These are phyloP conservation scores for Musa balbisiana DNA, from an alignment of 202 grass and related monocot species.

Conservation along the genomic window DNA sequence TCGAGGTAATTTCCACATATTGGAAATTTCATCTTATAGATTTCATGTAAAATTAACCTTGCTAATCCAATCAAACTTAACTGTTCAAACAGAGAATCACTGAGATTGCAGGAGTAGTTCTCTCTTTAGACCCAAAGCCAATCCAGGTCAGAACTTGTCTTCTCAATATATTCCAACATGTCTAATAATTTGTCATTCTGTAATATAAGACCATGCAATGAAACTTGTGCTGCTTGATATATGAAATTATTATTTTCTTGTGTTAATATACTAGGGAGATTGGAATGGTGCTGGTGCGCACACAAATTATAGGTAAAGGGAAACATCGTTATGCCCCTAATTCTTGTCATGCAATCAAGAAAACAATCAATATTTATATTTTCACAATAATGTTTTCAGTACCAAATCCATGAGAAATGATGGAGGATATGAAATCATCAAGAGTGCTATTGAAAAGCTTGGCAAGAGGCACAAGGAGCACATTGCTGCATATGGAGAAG, in stretches of 20 bases:
- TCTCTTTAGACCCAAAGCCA: conserved; percentile 89
- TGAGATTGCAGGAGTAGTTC: conserved; percentile 76
- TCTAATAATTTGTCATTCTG: neutral
- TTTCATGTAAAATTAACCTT: neutral
- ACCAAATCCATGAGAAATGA: conserved; percentile 96
- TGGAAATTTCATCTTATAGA: neutral
- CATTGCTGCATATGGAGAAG: conserved; percentile 87
- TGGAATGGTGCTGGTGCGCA: conserved; percentile 99
- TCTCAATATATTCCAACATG: no score
- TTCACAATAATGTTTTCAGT: conserved; percentile 31
- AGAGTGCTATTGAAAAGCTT: conserved; percentile 71
- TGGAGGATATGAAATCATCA: conserved; percentile 70
- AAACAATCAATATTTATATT: neutral
- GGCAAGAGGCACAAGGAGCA: conserved; percentile 69
- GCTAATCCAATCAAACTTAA: neutral
- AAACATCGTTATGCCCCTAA: neutral
- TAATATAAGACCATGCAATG: neutral
- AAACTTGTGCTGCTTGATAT: no score
- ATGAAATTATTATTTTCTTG: neutral
- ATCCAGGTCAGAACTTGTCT: conserved; percentile 35
- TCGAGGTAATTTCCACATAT: conserved; percentile 46
- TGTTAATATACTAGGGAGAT: conserved; percentile 41
- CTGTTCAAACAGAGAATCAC: conserved; percentile 65
- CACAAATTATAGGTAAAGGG: conserved; percentile 67
- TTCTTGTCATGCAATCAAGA: neutral